These are phyloP conservation scores for Phytopythium aichiense DNA, from an alignment of 352 stramenopile species.

Conservation along the genomic window DNA sequence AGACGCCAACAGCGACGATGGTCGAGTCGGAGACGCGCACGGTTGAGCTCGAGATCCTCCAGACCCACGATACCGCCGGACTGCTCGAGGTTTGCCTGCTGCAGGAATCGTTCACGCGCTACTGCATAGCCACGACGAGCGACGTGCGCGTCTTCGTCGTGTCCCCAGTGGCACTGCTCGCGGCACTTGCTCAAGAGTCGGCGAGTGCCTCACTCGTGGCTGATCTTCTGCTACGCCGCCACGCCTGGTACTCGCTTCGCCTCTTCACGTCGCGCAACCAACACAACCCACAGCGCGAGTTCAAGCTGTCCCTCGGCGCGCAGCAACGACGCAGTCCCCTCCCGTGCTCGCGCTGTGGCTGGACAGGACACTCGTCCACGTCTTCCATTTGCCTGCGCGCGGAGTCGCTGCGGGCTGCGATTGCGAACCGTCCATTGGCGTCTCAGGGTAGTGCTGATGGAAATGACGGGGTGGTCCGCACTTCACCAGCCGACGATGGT, in stretches of 20 bases:
- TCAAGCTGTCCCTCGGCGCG: slow-evolving; percentile 28
- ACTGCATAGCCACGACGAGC: slow-evolving; percentile 35
- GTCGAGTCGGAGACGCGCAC: slow-evolving; percentile 22
- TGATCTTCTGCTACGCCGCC: slow-evolving; percentile 36
- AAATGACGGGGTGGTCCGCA: neutral
- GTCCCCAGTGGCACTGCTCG: slow-evolving; percentile 27
- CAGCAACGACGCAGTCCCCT: slow-evolving; percentile 45
- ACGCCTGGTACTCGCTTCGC: slow-evolving; percentile 49
- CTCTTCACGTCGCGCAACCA: slow-evolving; percentile 58
- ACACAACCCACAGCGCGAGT: slow-evolving; percentile 39
- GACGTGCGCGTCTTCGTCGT: slow-evolving; percentile 33
- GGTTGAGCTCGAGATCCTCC: slow-evolving; percentile 56
- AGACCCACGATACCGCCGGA: slow-evolving; percentile 37
- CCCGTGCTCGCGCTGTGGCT: slow-evolving; percentile 51
- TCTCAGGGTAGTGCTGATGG: neutral
- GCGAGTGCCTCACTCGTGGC: slow-evolving; percentile 27
- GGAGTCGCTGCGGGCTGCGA: slow-evolving; percentile 11
- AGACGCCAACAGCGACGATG: neutral
- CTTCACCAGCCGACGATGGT: neutral
- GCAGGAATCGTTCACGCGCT: slow-evolving; percentile 33
- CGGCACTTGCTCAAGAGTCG: slow-evolving; percentile 29
- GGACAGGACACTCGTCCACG: slow-evolving; percentile 45
- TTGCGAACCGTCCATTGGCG: neutral
- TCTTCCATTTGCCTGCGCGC: slow-evolving; percentile 35
- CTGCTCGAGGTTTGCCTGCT: slow-evolving; percentile 36